Conservation (phyloP, 495 filamentous ascomycete species). For the Penicillium cataractarum region DNA sequence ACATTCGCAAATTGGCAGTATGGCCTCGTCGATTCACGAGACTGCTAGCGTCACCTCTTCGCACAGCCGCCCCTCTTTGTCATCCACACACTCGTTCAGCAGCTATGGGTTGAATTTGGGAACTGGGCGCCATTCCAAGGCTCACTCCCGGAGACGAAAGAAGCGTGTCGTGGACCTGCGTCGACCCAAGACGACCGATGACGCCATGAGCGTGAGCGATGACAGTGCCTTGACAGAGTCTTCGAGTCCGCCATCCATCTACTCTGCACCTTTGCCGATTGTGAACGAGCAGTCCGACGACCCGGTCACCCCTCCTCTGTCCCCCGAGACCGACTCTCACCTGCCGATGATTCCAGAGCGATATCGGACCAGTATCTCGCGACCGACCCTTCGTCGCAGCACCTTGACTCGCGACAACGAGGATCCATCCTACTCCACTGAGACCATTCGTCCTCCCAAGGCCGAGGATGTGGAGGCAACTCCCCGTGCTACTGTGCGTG, state of each 20-base stretch:
- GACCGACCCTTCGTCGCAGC: slow-evolving; percentile 27
- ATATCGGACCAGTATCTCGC: slow-evolving; percentile 40
- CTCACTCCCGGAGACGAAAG: slow-evolving; percentile 78
- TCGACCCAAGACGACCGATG: slow-evolving; percentile 58
- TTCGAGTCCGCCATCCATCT: slow-evolving; percentile 43
- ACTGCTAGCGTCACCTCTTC: slow-evolving; percentile 47
- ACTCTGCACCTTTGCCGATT: slow-evolving; percentile 46
- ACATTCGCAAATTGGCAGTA: slow-evolving; percentile 62
- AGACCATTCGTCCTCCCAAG: slow-evolving; percentile 27
- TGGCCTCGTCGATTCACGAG: slow-evolving; percentile 56
- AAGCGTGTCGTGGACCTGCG: slow-evolving; percentile 92
- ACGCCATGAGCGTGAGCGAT: slow-evolving; percentile 59
- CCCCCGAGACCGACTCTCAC: slow-evolving; percentile 37
- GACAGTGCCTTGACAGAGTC: slow-evolving; percentile 49
- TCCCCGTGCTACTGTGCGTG: slow-evolving; percentile 36
- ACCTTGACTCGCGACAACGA: slow-evolving; percentile 24
- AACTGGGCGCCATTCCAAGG: slow-evolving; percentile 64
- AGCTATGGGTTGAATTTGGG: slow-evolving; percentile 66
- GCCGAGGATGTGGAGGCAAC: slow-evolving; percentile 42
- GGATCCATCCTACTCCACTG: slow-evolving; percentile 36
- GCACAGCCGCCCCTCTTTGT: slow-evolving; percentile 42
- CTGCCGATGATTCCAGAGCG: slow-evolving; percentile 46
- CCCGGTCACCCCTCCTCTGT: slow-evolving; percentile 50
- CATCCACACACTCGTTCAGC: slow-evolving; percentile 36
- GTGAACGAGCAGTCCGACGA: slow-evolving; percentile 48